Conservation (phyloP, 2,329 filamentous ascomycete genomes). For the Sporothrix mexicana region DNA sequence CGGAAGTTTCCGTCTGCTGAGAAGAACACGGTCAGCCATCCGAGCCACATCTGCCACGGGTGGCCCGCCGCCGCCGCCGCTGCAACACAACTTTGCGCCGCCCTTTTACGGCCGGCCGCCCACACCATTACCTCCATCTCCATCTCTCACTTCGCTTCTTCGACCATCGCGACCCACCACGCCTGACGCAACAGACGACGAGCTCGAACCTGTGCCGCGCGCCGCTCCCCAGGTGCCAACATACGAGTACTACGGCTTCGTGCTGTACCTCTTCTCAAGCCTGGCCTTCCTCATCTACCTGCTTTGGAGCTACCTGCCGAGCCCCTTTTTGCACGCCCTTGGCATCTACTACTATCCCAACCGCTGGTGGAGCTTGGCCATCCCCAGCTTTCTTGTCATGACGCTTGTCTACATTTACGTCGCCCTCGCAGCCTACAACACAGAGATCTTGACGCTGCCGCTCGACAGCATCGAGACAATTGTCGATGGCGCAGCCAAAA, state of each 20-base stretch:
- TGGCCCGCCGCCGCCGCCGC: constrained; percentile 52
- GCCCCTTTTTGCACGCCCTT: constrained; percentile 87
- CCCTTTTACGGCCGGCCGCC: constrained; percentile 98
- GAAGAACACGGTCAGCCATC: constrained; percentile 14
- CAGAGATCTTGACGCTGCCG: constrained; percentile 82
- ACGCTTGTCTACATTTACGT: constrained; percentile 90
- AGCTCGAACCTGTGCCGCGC: constrained; percentile 77
- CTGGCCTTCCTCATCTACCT: constrained; percentile 76
- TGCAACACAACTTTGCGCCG: constrained; percentile 68
- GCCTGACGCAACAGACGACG: constrained; percentile 88
- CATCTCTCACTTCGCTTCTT: constrained; percentile 88
- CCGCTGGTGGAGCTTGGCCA: constrained; percentile 94
- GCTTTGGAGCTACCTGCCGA: constrained; percentile 88
- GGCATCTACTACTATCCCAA: constrained; percentile 98
- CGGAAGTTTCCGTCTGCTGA: constrained; percentile 35
- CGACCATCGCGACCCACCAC: constrained; percentile 91
- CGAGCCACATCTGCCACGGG: constrained; percentile 31
- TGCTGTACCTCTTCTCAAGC: constrained; percentile 88
- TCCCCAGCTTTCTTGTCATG: constrained; percentile 90
- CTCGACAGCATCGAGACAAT: constrained; percentile 83
- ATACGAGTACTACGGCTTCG: constrained; percentile 99
- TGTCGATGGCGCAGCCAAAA: constrained; percentile 85
- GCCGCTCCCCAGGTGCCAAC: constrained; percentile 95
- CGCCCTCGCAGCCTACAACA: constrained; percentile 89
- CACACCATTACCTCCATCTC: constrained; percentile 89